Evolutionary conservation across 257 asterid species (phyloP).

Genomic region (Voacanga thouarsii): DNA sequence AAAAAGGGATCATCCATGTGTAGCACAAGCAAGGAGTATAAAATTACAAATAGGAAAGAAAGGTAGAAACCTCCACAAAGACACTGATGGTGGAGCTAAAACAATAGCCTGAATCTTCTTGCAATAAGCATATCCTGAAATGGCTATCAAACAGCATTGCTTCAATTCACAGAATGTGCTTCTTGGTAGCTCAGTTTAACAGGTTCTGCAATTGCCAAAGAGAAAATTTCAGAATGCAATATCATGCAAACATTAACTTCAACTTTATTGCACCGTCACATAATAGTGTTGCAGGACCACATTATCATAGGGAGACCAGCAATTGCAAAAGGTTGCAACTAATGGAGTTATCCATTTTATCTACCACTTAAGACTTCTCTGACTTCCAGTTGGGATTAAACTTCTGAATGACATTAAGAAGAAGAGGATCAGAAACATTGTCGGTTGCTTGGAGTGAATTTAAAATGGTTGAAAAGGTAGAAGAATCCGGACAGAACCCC

Average conservation of each 20-base stretch:
- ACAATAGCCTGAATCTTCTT: background rate
- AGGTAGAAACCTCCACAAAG: background rate
- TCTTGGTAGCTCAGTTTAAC: background rate
- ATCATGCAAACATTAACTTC: background rate
- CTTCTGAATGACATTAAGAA: background rate
- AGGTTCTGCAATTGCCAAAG: background rate
- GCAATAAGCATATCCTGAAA: background rate
- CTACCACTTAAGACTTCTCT: background rate
- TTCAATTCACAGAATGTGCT: background rate
- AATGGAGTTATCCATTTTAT: background rate
- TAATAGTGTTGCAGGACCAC: too few relatives aligned
- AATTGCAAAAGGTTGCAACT: background rate
- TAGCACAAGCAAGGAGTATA: background rate
- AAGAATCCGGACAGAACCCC: background rate
- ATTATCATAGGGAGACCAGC: background rate
- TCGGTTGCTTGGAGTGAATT: background rate
- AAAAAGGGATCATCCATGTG: background rate
- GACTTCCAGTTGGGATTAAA: background rate
- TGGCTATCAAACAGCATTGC: background rate
- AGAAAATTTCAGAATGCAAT: background rate
- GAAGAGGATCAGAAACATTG: constrained; percentile 7
- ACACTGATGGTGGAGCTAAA: background rate
- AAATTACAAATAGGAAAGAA: background rate
- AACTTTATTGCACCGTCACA: background rate
- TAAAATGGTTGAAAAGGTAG: background rate